Evolutionary conservation across 192 early-diverging fungal species (phyloP).

Genomic region (Phycomyces blakesleeanus): DNA sequence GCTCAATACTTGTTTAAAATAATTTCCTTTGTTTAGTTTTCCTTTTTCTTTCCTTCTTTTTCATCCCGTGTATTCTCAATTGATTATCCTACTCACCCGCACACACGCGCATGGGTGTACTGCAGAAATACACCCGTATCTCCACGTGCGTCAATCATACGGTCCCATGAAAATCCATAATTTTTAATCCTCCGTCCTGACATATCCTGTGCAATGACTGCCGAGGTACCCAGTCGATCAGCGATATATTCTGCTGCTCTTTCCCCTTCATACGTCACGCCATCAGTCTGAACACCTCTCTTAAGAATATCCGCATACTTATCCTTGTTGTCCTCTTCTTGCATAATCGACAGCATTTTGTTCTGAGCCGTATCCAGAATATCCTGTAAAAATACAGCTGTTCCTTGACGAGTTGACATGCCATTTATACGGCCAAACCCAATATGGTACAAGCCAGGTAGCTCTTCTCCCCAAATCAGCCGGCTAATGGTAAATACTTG

Average conservation of each 20-base stretch:
- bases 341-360: conserved; percentile 76
- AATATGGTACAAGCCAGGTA: conserved; percentile 71
- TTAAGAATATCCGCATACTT: conserved; percentile 3
- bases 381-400: conserved; percentile 89
- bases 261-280: conserved; percentile 3
- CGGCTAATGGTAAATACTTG: conserved; percentile 87
- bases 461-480: conserved; percentile 37
- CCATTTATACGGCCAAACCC: conserved; percentile 86
- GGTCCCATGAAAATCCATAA: conserved; percentile 87
- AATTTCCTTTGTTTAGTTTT: background rate
- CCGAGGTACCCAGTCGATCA: conserved; percentile 81
- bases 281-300: conserved; percentile 8
- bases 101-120: conserved; percentile 91
- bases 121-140: conserved; percentile 95
- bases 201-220: conserved; percentile 89
- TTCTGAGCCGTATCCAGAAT: conserved; percentile 79
- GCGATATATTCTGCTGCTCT: conserved; percentile 63
- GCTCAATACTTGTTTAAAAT: conserved; percentile 59
- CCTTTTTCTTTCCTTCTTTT: conserved; percentile 37
- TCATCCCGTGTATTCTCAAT: too few species aligned
- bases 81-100: conserved; percentile 59
- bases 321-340: conserved; percentile 31
- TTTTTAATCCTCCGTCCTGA: conserved; percentile 78
- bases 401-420: conserved; percentile 92
- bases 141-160: conserved; percentile 89